Evolutionary conservation across 352 stramenopile species (phyloP).

Genomic region (Globisporangium nagaii): DNA sequence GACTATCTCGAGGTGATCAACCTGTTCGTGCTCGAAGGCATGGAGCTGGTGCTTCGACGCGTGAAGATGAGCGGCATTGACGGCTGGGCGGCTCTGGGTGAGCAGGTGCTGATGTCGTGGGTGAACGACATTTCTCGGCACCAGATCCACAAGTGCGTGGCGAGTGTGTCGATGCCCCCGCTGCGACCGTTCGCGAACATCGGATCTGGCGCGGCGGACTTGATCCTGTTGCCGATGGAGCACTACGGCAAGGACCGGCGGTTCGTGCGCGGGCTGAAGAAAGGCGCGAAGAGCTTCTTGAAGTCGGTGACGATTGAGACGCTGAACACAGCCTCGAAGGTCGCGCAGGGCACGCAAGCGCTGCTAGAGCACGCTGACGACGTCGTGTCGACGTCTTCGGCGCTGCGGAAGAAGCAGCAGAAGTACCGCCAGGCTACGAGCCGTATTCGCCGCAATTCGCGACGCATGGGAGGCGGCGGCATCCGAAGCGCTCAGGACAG

Average conservation of each 20-base stretch:
- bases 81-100: constrained; percentile 61
- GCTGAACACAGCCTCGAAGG: constrained; percentile 78
- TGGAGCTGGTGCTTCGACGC: constrained; percentile 82
- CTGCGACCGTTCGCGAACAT: constrained; percentile 85
- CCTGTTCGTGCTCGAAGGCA: constrained; percentile 83
- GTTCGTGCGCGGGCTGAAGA: constrained; percentile 79
- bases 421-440: constrained; percentile 77
- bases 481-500: constrained; percentile 71
- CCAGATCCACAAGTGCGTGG: constrained; percentile 87
- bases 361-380: constrained; percentile 81
- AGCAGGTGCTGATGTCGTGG: constrained; percentile 81
- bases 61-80: constrained; percentile 82
- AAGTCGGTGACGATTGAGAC: constrained; percentile 88
- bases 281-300: constrained; percentile 82
- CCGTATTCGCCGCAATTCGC: constrained; percentile 76
- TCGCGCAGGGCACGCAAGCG: constrained; percentile 78
- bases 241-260: constrained; percentile 81
- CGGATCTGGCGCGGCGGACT: constrained; percentile 72
- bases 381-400: constrained; percentile 63
- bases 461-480: constrained; percentile 65
- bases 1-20: constrained; percentile 90
- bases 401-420: constrained; percentile 59
- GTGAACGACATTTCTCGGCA: constrained; percentile 85
- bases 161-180: constrained; percentile 82
- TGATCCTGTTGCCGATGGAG: constrained; percentile 84